Percentiles rank a stretch among this genome's conserved stretches.
phyloP scores from a whole-genome alignment of 1,284 basidiomycete genomes.

The Trichosporon asahii region DNA sequence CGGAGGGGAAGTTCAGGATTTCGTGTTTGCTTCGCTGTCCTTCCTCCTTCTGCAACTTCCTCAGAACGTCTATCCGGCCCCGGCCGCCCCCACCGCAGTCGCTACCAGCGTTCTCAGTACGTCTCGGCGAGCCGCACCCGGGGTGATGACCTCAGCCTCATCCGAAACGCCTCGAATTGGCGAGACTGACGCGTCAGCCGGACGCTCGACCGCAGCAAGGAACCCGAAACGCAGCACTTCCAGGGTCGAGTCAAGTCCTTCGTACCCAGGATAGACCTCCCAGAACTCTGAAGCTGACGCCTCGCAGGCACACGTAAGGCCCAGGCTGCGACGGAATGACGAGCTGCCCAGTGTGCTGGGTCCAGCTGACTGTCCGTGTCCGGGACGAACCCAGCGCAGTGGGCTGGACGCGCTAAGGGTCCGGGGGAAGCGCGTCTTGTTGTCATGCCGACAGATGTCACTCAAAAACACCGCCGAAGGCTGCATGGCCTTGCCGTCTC shows the following conservation, averaged over 20 bases:
- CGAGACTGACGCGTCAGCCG: neutral
- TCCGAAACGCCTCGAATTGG: neutral
- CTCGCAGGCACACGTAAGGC: neutral
- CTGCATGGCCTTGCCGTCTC: neutral
- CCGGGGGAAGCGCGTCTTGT: neutral
- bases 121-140: neutral
- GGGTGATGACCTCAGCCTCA: neutral
- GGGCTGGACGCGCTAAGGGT: neutral
- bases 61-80: neutral
- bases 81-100: neutral
- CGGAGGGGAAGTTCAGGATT: neutral
- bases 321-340: neutral
- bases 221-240: slow-evolving; percentile 2
- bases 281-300: neutral
- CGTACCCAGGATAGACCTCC: neutral
- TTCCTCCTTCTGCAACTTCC: neutral
- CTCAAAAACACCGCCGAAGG: neutral
- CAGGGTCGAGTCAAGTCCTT: neutral
- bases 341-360: neutral
- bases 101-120: neutral
- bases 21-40: neutral
- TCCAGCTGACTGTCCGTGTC: neutral
- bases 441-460: neutral
- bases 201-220: neutral
- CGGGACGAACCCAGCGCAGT: neutral